phyloP scores from a whole-genome alignment of 1,139 yeast species.

The Geotrichum siamense region DNA sequence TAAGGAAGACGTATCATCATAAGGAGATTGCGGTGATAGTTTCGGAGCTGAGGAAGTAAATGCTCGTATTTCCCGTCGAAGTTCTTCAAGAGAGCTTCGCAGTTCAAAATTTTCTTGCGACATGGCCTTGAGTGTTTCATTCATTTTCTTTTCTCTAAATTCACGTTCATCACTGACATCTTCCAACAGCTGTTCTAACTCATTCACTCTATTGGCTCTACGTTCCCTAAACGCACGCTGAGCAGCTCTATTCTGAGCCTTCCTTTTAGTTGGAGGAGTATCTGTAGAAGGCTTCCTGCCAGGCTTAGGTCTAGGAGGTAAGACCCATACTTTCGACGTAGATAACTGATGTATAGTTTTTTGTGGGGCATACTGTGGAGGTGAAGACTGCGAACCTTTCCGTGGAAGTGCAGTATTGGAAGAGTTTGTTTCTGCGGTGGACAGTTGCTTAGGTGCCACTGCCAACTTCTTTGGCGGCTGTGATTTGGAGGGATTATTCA shows the following conservation, averaged over 20 bases:
- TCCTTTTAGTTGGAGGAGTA: constrained; percentile 28
- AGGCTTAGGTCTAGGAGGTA: constrained; percentile 88
- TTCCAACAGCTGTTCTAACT: constrained; percentile 48
- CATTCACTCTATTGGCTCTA: constrained; percentile 55
- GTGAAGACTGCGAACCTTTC: constrained; percentile 1
- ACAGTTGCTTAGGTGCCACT: constrained; percentile 3
- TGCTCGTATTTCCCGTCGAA: constrained; percentile 20
- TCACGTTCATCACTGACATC: constrained; percentile 55
- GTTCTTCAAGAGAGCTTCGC: constrained; percentile 18
- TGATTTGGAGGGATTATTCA: neutral
- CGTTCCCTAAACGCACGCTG: constrained; percentile 82
- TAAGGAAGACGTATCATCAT: neutral
- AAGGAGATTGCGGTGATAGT: neutral
- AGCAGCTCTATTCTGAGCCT: constrained; percentile 93
- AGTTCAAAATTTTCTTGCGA: constrained; percentile 26
- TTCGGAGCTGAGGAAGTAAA: neutral
- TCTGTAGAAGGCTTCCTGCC: constrained; percentile 80
- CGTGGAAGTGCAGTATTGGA: neutral
- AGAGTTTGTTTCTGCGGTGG: neutral
- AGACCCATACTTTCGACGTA: constrained; percentile 83
- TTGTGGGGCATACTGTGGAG: constrained; percentile 7
- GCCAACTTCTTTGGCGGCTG: neutral
- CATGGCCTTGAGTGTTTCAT: constrained; percentile 40
- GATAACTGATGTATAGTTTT: constrained; percentile 22
- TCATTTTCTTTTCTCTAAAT: constrained; percentile 33